Evolutionary conservation across 1,284 basidiomycete genomes (phyloP), one percentile per base, ranked within the genome.

Genomic region (Stygiomarasmius scandens): DNA sequence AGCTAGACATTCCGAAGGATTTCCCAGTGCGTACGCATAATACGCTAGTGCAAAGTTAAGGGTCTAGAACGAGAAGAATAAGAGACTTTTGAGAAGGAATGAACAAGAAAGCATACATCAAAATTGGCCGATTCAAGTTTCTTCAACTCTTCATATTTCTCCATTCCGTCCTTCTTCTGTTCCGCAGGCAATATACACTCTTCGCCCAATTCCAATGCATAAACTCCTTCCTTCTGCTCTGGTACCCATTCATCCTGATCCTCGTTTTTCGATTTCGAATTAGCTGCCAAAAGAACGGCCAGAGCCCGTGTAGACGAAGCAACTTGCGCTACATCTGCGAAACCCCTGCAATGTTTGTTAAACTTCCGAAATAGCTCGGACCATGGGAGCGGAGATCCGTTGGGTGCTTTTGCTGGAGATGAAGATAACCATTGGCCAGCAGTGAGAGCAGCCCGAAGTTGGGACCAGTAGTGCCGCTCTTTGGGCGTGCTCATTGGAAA

Each of bases 291-390:
- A 38, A 89, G 74, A 20, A 89, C 64, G 1, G 83, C 81, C n/a
- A 92, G 74, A 1, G 78, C 77, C 32, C 86, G 86, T 0, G 84
- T 90, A 63, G 89, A 84, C 0, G 78, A 81, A 4, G 87, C 88
- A 56, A 90, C 75, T 63, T 89, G 83, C 1, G 84, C 78, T n/a
- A 89, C 73, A 59, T 88, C 85, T 57, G 68, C 64, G 61, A 77
- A 83, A 0, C 85, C 84, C 22, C 69, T 77, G 57, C 88, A 90
- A 66, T 96, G 93, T 67, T 95, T 96, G 66, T 90, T 89, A 79
- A 93, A 95, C 71, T 96, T 96, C 63, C 92, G 81, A 24, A 95
- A 74, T 16, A 95, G 81, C 65, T 94, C 90, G 2, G 82, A 78
- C 94, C 93, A 96, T 11, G 85, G 77, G 27, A 96, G 70, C 8